Conservation (phyloP, 225 moss, liverwort and hornwort genomes). For the Physcomitrium patens region DNA sequence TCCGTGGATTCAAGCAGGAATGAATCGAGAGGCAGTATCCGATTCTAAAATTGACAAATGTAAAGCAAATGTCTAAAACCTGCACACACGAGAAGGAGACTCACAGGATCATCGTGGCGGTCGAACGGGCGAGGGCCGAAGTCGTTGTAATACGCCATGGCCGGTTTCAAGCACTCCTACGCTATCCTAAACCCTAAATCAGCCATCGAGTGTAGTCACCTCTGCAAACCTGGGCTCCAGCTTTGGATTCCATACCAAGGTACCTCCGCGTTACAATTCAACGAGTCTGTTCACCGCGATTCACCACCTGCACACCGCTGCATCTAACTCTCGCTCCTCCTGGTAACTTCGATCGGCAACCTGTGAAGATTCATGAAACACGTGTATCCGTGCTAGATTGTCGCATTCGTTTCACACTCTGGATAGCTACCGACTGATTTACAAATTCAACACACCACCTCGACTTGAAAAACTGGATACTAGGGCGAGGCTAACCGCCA, state of each 20-base stretch:
- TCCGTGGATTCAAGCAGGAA: too few relatives aligned
- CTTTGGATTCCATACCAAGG: constrained; percentile 27
- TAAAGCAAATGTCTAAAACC: too few relatives aligned
- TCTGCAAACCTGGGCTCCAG: not conserved
- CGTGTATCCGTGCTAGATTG: not conserved
- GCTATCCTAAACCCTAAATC: constrained; percentile 35
- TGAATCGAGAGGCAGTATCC: not conserved
- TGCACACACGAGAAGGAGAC: not conserved
- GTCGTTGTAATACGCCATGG: constrained; percentile 37
- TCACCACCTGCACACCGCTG: constrained; percentile 6
- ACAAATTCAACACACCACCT: too few relatives aligned
- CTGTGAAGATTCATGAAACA: not conserved
- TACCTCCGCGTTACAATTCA: constrained; percentile 10
- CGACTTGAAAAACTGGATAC: too few relatives aligned
- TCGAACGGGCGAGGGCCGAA: constrained; percentile 33
- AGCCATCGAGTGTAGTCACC: constrained; percentile 19
- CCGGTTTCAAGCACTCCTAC: constrained; percentile 20
- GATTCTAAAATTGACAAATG: not conserved
- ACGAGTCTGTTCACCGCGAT: constrained; percentile 27
- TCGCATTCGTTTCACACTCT: too few relatives aligned
- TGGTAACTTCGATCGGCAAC: not conserved
- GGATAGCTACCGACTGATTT: too few relatives aligned
- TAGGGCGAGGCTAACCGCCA: too few relatives aligned
- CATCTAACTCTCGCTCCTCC: not conserved
- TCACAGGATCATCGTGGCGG: constrained; percentile 44